Conservation (phyloP, 1,284 basidiomycete species). For the Heimioporus punctisporus region DNA sequence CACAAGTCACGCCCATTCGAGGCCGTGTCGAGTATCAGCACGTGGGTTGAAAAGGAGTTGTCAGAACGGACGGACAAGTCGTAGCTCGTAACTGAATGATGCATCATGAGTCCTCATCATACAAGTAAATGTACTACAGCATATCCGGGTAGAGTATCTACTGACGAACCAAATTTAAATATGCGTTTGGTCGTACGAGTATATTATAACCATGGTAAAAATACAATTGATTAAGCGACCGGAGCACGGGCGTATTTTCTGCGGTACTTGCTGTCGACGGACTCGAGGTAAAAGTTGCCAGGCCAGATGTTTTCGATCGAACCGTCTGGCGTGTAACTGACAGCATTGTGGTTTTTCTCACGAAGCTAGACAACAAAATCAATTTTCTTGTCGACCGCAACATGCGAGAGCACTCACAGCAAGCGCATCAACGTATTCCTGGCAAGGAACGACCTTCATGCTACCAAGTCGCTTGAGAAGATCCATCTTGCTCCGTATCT, state of each 20-base stretch:
- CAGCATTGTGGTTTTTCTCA: conserved; percentile 96
- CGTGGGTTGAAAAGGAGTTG: conserved; percentile 50
- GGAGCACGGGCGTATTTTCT: conserved; percentile 79
- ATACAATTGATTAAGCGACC: conserved; percentile 36
- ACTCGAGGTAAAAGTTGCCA: conserved; percentile 92
- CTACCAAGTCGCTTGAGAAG: conserved; percentile 76
- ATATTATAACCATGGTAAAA: background rate
- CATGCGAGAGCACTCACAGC: conserved; percentile 48
- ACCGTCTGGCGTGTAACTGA: conserved; percentile 86
- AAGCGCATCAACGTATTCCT: conserved; percentile 82
- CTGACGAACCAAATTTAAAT: conserved; percentile 13
- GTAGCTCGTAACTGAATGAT: background rate
- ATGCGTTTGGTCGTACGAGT: background rate
- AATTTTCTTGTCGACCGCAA: background rate
- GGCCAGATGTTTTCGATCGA: conserved; percentile 94
- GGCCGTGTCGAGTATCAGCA: conserved; percentile 48
- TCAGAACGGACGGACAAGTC: background rate
- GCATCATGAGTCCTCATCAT: too few species aligned
- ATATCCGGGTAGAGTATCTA: conserved; percentile 11
- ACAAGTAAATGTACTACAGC: conserved; percentile 8
- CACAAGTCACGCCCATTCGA: conserved; percentile 64
- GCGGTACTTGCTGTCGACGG: conserved; percentile 92
- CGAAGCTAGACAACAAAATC: conserved; percentile 60
- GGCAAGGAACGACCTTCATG: conserved; percentile 93
- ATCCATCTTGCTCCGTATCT: conserved; percentile 82